Evolutionary conservation across 768 basidiomycete species (phyloP), one percentile per base, ranked within the genome.

Genomic region (Xanthoconium purpureum): DNA sequence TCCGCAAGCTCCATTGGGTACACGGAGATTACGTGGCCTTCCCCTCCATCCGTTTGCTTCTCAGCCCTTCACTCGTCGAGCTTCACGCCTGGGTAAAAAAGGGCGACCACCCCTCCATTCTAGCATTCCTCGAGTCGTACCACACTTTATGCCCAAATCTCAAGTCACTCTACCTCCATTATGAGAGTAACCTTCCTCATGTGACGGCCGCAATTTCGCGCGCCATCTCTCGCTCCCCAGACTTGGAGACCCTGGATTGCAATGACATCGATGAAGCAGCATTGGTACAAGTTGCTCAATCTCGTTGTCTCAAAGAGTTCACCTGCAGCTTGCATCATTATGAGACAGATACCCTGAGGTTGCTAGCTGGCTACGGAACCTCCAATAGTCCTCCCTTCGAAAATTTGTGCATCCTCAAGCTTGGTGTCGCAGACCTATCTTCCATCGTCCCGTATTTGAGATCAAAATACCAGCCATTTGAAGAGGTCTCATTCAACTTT

Each of bases 391-490:
- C 49, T 12, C 54, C 28, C 18, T 61, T 61, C 37, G 20, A 54
- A 35, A 57, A 62, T 17, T n/a, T 61, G 50, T n/a, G 54, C 15
- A 15, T 24, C 37, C 50, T 61, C 17, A 17, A 32, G 11, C 50
- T 62, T 28, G 3, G 1, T 3, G 29, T 61, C 17, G 3, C 35
- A 6, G 39, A 47, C 8, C 47, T 62, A 43, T 56, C 48, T 15
- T 52, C 54, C 29, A n/a, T 61, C 18, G 53, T 30, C 11, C 60
- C 59, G 2, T 49, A 10, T 28, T 47, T 62, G 11, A 40, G 14
- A 42, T 50, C 54, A 8, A 28, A 55, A 14, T 35, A 50, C 29
- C 60, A 61, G 24, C 54, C 50, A 13, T 56, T 61, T 29, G 51
- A 49, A 38, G 47, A 45, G 6, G 39, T 61, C 20, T 38, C n/a